A percentile compares a stretch with the other conserved stretches of the same genome.
These are phyloP conservation scores for Pleomassaria siparia DNA, from an alignment of 2,329 filamentous ascomycete genomes.

Conservation along the genomic window DNA sequence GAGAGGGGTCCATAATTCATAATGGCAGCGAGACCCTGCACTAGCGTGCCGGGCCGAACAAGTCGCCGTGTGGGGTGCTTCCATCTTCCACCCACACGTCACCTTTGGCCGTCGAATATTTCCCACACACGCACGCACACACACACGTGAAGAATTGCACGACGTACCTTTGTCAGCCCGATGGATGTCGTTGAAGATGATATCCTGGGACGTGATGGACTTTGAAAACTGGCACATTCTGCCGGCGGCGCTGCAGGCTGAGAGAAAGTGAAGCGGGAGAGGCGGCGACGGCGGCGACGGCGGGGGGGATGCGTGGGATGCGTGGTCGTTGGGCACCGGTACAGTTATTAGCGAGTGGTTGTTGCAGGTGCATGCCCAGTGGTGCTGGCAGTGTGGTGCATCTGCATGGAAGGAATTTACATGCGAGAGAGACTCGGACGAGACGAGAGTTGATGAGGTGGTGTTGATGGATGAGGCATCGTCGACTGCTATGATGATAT, in stretches of 20 bases:
- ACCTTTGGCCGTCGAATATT: background rate
- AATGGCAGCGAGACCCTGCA: slow-evolving; percentile 1
- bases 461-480: slow-evolving; percentile 6
- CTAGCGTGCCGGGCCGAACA: slow-evolving; percentile 5
- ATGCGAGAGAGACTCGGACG: slow-evolving; percentile 4
- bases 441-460: background rate
- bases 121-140: no score
- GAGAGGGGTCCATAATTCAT: background rate
- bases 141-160: slow-evolving; percentile 6
- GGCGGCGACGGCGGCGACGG: no score
- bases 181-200: slow-evolving; percentile 6
- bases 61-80: background rate
- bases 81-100: background rate
- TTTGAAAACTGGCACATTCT: slow-evolving; percentile 35
- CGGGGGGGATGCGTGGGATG: no score
- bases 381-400: background rate
- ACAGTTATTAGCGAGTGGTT: slow-evolving; percentile 3
- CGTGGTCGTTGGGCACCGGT: background rate
- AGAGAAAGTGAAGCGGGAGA: slow-evolving; percentile 4
- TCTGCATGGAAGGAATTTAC: background rate
- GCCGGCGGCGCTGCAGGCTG: slow-evolving; percentile 29
- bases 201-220: slow-evolving; percentile 31
- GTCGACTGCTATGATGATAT: slow-evolving; percentile 11
- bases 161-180: slow-evolving; percentile 1
- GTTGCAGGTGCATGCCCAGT: background rate